Evolutionary conservation across 306 rosid genomes (phyloP).

Genomic region (Trifolium fragiferum): DNA sequence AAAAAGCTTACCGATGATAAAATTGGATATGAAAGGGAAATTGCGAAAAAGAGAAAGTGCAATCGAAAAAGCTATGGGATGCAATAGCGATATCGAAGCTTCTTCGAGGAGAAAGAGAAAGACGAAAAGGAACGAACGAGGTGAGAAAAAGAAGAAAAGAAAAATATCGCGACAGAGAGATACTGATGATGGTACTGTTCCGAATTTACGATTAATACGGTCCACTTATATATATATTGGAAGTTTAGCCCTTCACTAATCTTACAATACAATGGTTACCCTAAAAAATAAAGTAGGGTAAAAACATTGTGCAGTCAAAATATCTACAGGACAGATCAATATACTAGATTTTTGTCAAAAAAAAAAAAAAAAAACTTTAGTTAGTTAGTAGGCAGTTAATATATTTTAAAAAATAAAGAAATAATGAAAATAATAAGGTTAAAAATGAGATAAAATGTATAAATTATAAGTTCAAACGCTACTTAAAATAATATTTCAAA

Average conservation of each 20-base stretch:
- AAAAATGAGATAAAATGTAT: no score
- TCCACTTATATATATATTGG: neutral
- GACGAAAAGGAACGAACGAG: neutral
- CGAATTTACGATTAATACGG: neutral
- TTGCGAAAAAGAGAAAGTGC: conserved; percentile 21
- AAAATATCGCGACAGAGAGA: neutral
- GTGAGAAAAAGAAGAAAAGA: neutral
- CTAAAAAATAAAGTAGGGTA: no score
- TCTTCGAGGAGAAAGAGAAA: neutral
- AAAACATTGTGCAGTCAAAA: neutral
- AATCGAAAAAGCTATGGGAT: conserved; percentile 29
- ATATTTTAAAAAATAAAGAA: no score
- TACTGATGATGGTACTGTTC: neutral
- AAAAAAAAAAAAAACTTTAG: no score
- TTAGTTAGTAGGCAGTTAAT: no score
- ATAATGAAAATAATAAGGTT: no score
- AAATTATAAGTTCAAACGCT: no score
- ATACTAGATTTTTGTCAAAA: no score
- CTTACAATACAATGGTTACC: no score
- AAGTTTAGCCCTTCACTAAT: no score
- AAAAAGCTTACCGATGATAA: conserved; percentile 22
- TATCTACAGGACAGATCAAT: neutral
- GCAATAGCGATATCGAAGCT: conserved; percentile 31
- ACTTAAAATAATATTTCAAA: no score
- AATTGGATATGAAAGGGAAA: conserved; percentile 35